Conservation (phyloP, 129 eudicot genomes). For the Cynara cardunculus region DNA sequence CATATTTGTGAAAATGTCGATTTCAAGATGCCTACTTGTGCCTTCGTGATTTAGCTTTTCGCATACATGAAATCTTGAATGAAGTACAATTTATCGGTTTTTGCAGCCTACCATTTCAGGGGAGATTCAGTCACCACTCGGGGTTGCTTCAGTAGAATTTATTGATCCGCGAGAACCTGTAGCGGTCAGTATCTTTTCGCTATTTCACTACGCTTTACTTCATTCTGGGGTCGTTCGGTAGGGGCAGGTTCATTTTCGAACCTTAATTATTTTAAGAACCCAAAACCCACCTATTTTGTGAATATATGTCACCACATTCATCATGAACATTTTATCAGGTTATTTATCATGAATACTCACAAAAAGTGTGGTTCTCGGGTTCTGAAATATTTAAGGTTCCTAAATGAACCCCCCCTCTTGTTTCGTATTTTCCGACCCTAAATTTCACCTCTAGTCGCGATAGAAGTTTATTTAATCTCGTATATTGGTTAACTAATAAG, state of each 20-base stretch:
- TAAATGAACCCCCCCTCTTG: not conserved
- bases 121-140: constrained; percentile 89
- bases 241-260: not conserved
- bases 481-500: not conserved
- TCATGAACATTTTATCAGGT: not conserved
- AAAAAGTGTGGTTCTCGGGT: not conserved
- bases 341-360: not conserved
- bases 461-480: not conserved
- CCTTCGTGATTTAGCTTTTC: not conserved
- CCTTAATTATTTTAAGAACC: too few relatives aligned
- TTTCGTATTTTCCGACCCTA: not conserved
- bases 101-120: constrained; percentile 76
- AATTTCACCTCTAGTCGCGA: not conserved
- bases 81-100: not conserved
- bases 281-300: not conserved
- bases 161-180: constrained; percentile 91
- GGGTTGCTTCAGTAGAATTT: constrained; percentile 79
- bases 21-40: not conserved
- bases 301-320: too few relatives aligned
- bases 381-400: not conserved
- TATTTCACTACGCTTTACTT: not conserved
- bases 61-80: not conserved
- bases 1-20: not conserved
- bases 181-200: constrained; percentile 51
- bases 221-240: not conserved